Base-by-base conservation (phyloP, 1,284 basidiomycete species). In the Cryptococcus neoformans region DNA sequence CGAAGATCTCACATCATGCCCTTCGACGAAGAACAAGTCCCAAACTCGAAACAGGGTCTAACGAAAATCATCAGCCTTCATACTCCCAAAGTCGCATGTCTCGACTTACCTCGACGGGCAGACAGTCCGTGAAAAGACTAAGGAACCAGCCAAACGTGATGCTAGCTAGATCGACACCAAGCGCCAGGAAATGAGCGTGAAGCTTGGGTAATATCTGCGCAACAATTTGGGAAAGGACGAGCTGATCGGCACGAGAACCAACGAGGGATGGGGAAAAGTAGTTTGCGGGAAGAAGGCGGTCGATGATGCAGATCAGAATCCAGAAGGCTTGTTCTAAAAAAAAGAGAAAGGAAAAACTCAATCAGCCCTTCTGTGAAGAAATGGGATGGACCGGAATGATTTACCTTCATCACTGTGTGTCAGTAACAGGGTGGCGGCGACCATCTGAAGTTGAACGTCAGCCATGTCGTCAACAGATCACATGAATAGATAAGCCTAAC, bases 71-170 rank as follows among this genome's bases (percentile, higher is more conserved):
- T 50, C 41, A 41, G 48, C 54, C 11, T 34, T 35, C 35, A 6
- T 7, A 28, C 28, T 28, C 51, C 7, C 10, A 21, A 37, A 39
- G 6, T 39, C 6, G 2, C 11, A 8, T 34, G 17, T 11, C 14
- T 16, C 1, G n/a, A 74, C 83, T 58, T 62, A 92, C 90, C 83
- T 96, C 94, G 28, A 97, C 90, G 3, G 95, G 95, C 3, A 98
- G 80, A 75, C 93, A 96, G 69, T 97, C 93, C 0, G 95, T 97
- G 71, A 97, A 99, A 16, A 99, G 80, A 5, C 91, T 94, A 41
- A 99, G 80, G 79, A 98, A 97, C 95, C 95, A 99, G 2, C 93
- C 94, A 79, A 98, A 98, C 57, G 92, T 97, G 56, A 98, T 91
- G 0, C 93, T 93, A 1, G 89, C 87, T 4, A 99, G 82, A 71